Conservation (phyloP, 164 flowering plant species). For the Berberis thunbergii region DNA sequence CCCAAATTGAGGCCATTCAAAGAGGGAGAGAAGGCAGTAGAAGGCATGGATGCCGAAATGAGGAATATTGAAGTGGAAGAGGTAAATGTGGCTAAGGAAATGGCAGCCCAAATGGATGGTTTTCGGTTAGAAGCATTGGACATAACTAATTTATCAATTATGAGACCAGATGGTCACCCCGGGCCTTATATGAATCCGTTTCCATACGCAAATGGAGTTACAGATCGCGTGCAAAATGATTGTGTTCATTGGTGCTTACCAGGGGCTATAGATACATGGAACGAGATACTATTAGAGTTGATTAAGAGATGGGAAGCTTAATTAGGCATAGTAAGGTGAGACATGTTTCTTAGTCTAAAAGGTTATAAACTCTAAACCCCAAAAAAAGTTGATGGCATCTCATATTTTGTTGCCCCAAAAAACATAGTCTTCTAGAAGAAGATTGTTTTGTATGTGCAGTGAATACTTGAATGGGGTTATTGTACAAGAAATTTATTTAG, state of each 20-base stretch:
- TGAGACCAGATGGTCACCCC: slow-evolving; percentile 96
- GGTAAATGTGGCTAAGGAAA: slow-evolving; percentile 32
- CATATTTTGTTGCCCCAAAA: too few species aligned
- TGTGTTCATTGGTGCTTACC: slow-evolving; percentile 99
- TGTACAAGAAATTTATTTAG: too few species aligned
- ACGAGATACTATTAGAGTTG: slow-evolving; percentile 60
- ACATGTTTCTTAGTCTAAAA: background rate
- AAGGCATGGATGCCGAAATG: slow-evolving; percentile 69
- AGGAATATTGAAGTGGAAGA: slow-evolving; percentile 51
- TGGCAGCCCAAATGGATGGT: slow-evolving; percentile 6
- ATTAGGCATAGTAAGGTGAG: slow-evolving; percentile 13
- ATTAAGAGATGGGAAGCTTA: slow-evolving; percentile 47
- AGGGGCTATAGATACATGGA: slow-evolving; percentile 91
- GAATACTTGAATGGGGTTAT: too few species aligned
- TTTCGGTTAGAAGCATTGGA: slow-evolving; percentile 56
- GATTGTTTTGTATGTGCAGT: too few species aligned
- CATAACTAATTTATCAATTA: slow-evolving; percentile 46
- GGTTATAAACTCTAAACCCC: background rate
- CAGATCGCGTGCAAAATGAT: slow-evolving; percentile 71
- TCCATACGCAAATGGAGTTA: slow-evolving; percentile 63
- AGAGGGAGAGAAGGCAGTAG: slow-evolving; percentile 46
- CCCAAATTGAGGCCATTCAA: slow-evolving; percentile 51
- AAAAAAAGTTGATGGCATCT: background rate
- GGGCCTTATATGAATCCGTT: slow-evolving; percentile 84
- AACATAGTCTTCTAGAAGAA: too few species aligned